Evolutionary conservation across 2,329 filamentous ascomycete genomes (phyloP).

Genomic region (Cladosporium sp.): DNA sequence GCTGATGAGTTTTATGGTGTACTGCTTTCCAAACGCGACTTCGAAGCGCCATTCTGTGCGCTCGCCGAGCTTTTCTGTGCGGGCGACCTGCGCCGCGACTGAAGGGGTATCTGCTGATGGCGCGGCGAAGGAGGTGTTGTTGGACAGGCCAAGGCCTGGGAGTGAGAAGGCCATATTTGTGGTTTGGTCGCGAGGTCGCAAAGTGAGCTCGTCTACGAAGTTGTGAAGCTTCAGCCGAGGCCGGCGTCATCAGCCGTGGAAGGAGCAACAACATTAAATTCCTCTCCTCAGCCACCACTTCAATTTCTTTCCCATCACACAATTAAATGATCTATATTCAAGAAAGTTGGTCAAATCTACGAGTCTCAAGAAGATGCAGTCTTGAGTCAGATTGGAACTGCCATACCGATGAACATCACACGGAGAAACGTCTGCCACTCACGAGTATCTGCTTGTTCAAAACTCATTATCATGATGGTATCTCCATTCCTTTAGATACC

Average conservation of each 20-base stretch:
- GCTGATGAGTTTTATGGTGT: slow-evolving; percentile 62
- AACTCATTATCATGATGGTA: neutral
- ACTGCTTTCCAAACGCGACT: slow-evolving; percentile 36
- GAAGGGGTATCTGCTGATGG: slow-evolving; percentile 14
- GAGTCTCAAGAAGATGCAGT: neutral
- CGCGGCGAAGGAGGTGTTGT: neutral
- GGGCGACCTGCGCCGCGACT: slow-evolving; percentile 23
- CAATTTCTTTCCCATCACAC: neutral
- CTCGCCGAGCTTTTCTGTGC: slow-evolving; percentile 45
- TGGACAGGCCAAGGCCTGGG: slow-evolving; percentile 16
- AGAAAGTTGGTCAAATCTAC: neutral
- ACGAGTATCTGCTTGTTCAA: neutral
- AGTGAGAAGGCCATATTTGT: slow-evolving; percentile 24
- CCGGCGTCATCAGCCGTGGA: neutral
- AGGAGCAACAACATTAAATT: neutral
- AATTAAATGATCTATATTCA: neutral
- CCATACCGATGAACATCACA: neutral
- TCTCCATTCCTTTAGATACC: neutral
- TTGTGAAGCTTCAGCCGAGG: neutral
- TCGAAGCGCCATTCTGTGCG: slow-evolving; percentile 49
- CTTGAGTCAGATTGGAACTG: neutral
- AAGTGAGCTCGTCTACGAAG: neutral
- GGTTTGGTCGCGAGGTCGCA: slow-evolving; percentile 28
- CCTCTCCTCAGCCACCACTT: neutral
- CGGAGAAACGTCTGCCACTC: neutral